Base-by-base conservation (phyloP, 352 stramenopile species). In the Aphanomyces stellatus region DNA sequence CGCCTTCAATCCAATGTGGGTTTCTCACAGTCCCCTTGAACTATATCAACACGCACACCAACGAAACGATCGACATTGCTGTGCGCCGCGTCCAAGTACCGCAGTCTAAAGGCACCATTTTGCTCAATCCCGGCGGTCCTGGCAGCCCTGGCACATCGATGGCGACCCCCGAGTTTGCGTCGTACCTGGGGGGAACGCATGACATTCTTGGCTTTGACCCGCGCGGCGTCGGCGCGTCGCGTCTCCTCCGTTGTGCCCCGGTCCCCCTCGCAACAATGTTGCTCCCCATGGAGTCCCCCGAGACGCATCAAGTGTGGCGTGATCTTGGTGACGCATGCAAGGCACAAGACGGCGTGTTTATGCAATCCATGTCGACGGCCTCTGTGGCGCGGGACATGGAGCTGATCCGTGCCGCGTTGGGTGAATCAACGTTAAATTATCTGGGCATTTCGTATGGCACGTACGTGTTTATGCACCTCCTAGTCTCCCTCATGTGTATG, bases 371-470 rank as follows among this genome's bases (percentile, higher is more conserved):
- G 17, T 53, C 46, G 46, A 53, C 1, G 46, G 19, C 46, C 7
- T 53, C 13, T 28, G 46, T 65, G 3, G 59, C 59, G 28, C 59
- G 59, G 17, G 59, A 65, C 28, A 65, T 65, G 59, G 59, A 65
- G 11, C 30, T 55, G 5, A 65, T 65, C 15, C 35, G 59, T 28
- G 59, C 41, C 19, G 59, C 59, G 17, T 25, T 65, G 6, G 46
- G 46, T 27, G 30, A 65, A 65, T 2, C 57, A 19, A 13, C 56
- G 22, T 31, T 65, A 3, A 17, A 65, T 30, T 65, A 37, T 35
- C 41, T 42, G 19, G 59, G 59, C 59, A 57, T 65, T 56, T 65
- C 59, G 27, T 65, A 65, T n/a, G 59, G 59, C 41, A 65, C 59
- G 35, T 53, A 53, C 17, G 46, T 53, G 10, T n/a, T n/a, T n/a